Percentiles rank a stretch among this genome's conserved stretches.
Evolutionary conservation across 192 early-diverging fungal species (phyloP).

Genomic region (Cladochytrium replicatum): DNA sequence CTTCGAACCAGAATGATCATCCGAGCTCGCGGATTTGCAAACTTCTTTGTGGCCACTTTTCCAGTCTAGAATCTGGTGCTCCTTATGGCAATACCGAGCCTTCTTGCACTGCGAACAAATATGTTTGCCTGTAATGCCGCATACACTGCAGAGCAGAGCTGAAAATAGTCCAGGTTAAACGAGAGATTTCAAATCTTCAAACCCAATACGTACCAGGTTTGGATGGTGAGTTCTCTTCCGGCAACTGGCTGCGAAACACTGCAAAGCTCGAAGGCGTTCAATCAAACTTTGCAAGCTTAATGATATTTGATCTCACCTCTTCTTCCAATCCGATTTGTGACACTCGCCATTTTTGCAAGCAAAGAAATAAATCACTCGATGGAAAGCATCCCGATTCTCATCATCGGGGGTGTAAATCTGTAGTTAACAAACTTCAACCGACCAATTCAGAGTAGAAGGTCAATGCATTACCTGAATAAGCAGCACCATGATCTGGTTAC

Average conservation of each 20-base stretch:
- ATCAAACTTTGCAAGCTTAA: no score
- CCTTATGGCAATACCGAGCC: conserved; percentile 69
- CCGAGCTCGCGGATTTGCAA: no score
- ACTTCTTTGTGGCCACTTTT: conserved; percentile 63
- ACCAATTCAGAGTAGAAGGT: neutral
- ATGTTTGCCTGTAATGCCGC: no score
- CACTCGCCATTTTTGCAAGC: conserved; percentile 83
- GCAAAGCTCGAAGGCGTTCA: no score
- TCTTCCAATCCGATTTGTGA: conserved; percentile 45
- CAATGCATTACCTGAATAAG: conserved; percentile 63
- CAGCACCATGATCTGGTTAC: conserved; percentile 62
- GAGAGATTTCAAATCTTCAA: no score
- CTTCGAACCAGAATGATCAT: no score
- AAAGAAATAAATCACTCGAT: conserved; percentile 85
- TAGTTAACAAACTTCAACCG: conserved; percentile 1
- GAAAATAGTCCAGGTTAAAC: no score
- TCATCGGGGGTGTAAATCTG: conserved; percentile 92
- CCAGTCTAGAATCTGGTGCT: conserved; percentile 84
- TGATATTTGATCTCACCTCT: no score
- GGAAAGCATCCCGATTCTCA: conserved; percentile 71
- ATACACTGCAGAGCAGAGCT: no score
- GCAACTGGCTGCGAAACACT: no score
- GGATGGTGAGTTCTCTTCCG: no score
- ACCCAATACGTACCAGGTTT: no score
- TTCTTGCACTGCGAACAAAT: conserved; percentile 66